Conservation (phyloP, 495 filamentous ascomycete genomes). For the Lindgomyces ingoldianus region DNA sequence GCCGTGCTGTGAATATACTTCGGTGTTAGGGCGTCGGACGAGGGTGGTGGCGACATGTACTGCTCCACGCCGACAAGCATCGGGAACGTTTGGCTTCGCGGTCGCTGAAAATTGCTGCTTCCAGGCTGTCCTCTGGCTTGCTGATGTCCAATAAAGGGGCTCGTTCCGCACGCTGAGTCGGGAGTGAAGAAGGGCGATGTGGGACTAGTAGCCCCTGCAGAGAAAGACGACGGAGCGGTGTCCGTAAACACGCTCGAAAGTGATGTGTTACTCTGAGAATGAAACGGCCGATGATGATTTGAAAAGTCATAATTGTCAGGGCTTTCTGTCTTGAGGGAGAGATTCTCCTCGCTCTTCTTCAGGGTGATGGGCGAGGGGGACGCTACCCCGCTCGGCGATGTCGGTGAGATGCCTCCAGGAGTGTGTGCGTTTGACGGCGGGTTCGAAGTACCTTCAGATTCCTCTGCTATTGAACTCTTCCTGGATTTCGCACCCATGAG, state of each 20-base stretch:
- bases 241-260: slow-evolving; percentile 58
- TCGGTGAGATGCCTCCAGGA: slow-evolving; percentile 70
- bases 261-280: slow-evolving; percentile 61
- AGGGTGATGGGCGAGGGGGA: slow-evolving; percentile 69
- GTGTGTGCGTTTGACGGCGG: slow-evolving; percentile 58
- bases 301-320: slow-evolving; percentile 54
- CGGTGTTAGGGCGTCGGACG: slow-evolving; percentile 63
- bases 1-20: slow-evolving; percentile 62
- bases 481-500: slow-evolving; percentile 65
- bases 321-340: slow-evolving; percentile 51
- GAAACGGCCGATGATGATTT: slow-evolving; percentile 59
- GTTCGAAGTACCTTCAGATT: slow-evolving; percentile 42
- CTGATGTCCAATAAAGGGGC: slow-evolving; percentile 67
- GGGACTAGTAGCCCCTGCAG: slow-evolving; percentile 76
- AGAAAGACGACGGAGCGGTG: slow-evolving; percentile 64
- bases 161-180: slow-evolving; percentile 60
- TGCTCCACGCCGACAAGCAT: slow-evolving; percentile 62
- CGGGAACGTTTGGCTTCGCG: slow-evolving; percentile 91
- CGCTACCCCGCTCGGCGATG: slow-evolving; percentile 61
- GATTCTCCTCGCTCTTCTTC: slow-evolving; percentile 67
- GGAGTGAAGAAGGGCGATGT: slow-evolving; percentile 81
- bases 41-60: slow-evolving; percentile 65
- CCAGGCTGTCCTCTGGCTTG: slow-evolving; percentile 62
- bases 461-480: slow-evolving; percentile 62
- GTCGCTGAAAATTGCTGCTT: slow-evolving; percentile 65